Evolutionary conservation across 208 protist species (phyloP).

Genomic region (Trypanosoma mega): DNA sequence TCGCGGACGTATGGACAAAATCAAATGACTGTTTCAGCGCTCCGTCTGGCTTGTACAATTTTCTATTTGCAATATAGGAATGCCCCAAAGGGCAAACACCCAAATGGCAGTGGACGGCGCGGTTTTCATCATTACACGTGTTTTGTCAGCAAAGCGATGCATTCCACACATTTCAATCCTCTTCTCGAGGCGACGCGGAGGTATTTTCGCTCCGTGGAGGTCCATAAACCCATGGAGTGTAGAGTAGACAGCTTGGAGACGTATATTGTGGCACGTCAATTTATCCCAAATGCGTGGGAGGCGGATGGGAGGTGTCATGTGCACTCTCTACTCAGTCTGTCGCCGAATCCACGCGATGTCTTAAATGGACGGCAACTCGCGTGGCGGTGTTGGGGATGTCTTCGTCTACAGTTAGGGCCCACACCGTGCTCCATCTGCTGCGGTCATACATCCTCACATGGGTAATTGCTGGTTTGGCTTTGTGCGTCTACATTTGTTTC

Average conservation of each 20-base stretch:
- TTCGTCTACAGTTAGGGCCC: slow-evolving; percentile 33
- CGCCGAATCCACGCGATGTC: slow-evolving; percentile 37
- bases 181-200: slow-evolving; percentile 28
- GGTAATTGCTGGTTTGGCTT: no score
- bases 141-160: slow-evolving; percentile 73
- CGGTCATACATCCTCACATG: no score
- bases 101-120: neutral
- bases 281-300: slow-evolving; percentile 14
- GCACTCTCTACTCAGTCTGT: slow-evolving; percentile 37
- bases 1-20: slow-evolving; percentile 78
- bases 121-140: no score
- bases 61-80: slow-evolving; percentile 24
- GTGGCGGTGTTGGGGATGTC: slow-evolving; percentile 70
- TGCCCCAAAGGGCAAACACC: neutral
- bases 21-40: slow-evolving; percentile 64
- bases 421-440: slow-evolving; percentile 41
- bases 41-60: slow-evolving; percentile 51
- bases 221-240: slow-evolving; percentile 38
- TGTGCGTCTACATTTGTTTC: neutral
- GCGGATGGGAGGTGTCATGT: neutral
- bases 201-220: slow-evolving; percentile 43
- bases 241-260: slow-evolving; percentile 46
- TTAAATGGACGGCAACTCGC: slow-evolving; percentile 26
- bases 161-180: slow-evolving; percentile 40
- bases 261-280: slow-evolving; percentile 53